Conservation (phyloP, 2,329 filamentous ascomycete genomes). For the Dryadomyces quercivorus region DNA sequence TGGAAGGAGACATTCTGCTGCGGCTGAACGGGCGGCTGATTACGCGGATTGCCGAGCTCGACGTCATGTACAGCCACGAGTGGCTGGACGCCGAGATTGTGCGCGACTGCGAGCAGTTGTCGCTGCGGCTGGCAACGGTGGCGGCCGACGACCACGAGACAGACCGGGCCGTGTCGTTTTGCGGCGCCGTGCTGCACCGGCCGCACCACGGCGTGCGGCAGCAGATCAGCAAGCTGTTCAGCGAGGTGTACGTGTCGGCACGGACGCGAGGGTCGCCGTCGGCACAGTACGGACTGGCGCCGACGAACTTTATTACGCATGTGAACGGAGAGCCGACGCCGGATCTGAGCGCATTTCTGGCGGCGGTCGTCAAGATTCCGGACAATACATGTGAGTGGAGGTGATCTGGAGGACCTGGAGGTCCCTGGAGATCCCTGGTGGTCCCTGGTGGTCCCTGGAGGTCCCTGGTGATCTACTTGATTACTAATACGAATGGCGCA, state of each 20-base stretch:
- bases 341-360: slow-evolving; percentile 69
- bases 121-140: slow-evolving; percentile 69
- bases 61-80: slow-evolving; percentile 91
- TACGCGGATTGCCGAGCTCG: slow-evolving; percentile 83
- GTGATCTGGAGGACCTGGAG: too few species aligned
- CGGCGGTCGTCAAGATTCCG: slow-evolving; percentile 72
- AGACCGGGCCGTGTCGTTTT: slow-evolving; percentile 83
- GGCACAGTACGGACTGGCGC: slow-evolving; percentile 83
- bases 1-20: slow-evolving; percentile 86
- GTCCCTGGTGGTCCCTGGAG: too few species aligned
- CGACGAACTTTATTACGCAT: slow-evolving; percentile 94
- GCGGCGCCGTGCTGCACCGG: slow-evolving; percentile 82
- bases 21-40: slow-evolving; percentile 86
- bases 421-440: too few species aligned
- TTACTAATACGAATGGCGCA: slow-evolving; percentile 16
- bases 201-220: slow-evolving; percentile 94
- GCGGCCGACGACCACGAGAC: slow-evolving; percentile 87
- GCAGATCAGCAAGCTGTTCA: slow-evolving; percentile 93
- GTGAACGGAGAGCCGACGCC: slow-evolving; percentile 83
- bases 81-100: slow-evolving; percentile 75
- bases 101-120: slow-evolving; percentile 68
- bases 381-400: slow-evolving; percentile 72
- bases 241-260: slow-evolving; percentile 90
- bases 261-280: slow-evolving; percentile 71
- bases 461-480: too few species aligned